These are phyloP conservation scores for Cercospora sojina DNA, from an alignment of 2,329 filamentous ascomycete genomes.

Conservation along the genomic window DNA sequence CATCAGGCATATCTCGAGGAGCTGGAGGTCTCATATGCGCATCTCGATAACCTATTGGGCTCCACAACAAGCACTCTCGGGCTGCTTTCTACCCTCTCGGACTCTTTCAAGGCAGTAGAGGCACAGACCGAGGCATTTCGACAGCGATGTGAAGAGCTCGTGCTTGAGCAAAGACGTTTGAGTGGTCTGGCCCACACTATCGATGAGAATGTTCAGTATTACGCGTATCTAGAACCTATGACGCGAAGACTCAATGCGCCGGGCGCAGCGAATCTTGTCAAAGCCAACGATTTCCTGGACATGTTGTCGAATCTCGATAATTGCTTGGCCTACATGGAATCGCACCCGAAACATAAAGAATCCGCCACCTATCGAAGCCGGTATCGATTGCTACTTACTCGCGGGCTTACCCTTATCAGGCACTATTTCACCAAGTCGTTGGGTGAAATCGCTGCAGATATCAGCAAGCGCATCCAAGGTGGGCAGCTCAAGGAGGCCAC, in stretches of 20 bases:
- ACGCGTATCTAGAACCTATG: constrained; percentile 87
- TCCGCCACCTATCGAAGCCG: constrained; percentile 82
- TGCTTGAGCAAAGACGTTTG: constrained; percentile 77
- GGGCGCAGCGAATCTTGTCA: constrained; percentile 80
- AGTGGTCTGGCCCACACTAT: constrained; percentile 79
- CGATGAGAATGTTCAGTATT: constrained; percentile 88
- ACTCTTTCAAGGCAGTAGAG: constrained; percentile 85
- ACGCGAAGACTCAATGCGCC: constrained; percentile 89
- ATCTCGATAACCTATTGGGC: constrained; percentile 74
- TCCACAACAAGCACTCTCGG: constrained; percentile 75
- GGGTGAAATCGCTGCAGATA: constrained; percentile 61
- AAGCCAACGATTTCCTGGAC: constrained; percentile 79
- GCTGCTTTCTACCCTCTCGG: constrained; percentile 74
- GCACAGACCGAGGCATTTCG: constrained; percentile 90
- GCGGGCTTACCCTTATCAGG: constrained; percentile 65
- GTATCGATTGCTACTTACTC: constrained; percentile 76
- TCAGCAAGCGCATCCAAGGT: constrained; percentile 62
- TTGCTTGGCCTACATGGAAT: constrained; percentile 89
- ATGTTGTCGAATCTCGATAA: constrained; percentile 85
- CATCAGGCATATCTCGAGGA: constrained; percentile 86
- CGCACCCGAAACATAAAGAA: constrained; percentile 81
- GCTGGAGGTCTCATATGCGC: constrained; percentile 73
- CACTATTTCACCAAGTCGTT: constrained; percentile 65
- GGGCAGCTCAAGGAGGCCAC: constrained; percentile 70
- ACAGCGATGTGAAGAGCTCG: constrained; percentile 82